Evolutionary conservation across 2,329 filamentous ascomycete species (phyloP), one percentile per base, ranked within the genome.

Genomic region (Daldinia eschscholtzii): DNA sequence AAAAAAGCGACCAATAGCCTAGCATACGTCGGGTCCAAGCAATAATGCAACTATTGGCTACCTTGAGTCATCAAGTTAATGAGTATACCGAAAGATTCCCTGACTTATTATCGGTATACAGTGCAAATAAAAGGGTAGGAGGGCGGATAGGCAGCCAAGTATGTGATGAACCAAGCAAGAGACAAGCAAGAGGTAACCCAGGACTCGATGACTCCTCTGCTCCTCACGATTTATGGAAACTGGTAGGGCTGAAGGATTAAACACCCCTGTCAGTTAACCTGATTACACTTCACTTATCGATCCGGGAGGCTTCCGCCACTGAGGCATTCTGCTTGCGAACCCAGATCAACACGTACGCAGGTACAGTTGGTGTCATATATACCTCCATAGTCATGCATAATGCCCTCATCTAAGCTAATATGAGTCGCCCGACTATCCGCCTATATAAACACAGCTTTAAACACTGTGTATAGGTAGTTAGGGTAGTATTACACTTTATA

Each of bases 301-400:
- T 48, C 3, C 44, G 46, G 46, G 26, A 26, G 46, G n/a, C 15
- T 18, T 52, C 15, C 46, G 46, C 46, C 46, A 52, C 26, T 26
- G 13, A 52, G 46, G 46, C 46, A 3, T 52, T 52, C n/a, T 52
- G 26, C 46, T 33, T 18, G 46, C 26, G 26, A 52, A 52, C 15
- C 26, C 1, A 33, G 28, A 35, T 35, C 5, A 35, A 9, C 15
- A 3, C 26, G 15, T 52, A 52, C 46, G 46, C 46, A 52, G 46
- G 46, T 52, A 52, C 46, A 18, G 46, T 7, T 28, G 6, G 26
- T 12, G 28, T n/a, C 15, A 33, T 52, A 52, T n/a, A n/a, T n/a
- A n/a, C n/a, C n/a, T n/a, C n/a, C 15, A 33, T 52, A 52, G 28
- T n/a, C 15, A 33, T 52, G 33, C 15, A 52, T 12, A 3, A 15